Conservation (phyloP, 768 basidiomycete species). For the Pholiota molesta region DNA sequence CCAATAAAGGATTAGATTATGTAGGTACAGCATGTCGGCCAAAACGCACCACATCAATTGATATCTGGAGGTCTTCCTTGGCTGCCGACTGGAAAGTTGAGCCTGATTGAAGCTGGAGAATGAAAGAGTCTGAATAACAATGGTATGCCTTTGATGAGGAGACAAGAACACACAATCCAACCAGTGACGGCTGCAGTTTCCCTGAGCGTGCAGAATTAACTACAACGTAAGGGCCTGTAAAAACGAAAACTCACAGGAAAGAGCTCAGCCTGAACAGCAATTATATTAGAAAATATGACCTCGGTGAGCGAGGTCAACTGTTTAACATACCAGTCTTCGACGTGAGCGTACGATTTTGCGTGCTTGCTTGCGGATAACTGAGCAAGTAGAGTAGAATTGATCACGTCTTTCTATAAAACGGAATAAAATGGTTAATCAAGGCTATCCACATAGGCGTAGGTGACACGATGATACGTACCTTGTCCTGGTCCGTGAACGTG, state of each 20-base stretch:
- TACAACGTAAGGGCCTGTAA: too few species aligned
- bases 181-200: neutral
- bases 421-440: too few species aligned
- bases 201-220: neutral
- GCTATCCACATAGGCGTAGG: too few species aligned
- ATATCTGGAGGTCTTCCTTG: neutral
- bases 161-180: neutral
- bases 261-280: too few species aligned
- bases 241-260: too few species aligned
- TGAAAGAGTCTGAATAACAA: too few species aligned
- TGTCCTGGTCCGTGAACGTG: neutral
- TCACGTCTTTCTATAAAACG: neutral
- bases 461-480: neutral
- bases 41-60: neutral
- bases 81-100: neutral
- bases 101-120: neutral
- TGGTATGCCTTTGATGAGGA: too few species aligned
- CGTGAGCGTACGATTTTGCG: neutral
- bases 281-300: too few species aligned
- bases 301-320: too few species aligned
- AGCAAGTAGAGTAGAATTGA: neutral
- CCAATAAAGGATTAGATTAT: too few species aligned
- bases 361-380: neutral
- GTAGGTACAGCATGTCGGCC: too few species aligned
- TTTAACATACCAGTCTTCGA: neutral